Percentiles rank a stretch among this genome's conserved stretches.
phyloP scores from a whole-genome alignment of 176 grass and related monocot genomes.

The Avena insularis region DNA sequence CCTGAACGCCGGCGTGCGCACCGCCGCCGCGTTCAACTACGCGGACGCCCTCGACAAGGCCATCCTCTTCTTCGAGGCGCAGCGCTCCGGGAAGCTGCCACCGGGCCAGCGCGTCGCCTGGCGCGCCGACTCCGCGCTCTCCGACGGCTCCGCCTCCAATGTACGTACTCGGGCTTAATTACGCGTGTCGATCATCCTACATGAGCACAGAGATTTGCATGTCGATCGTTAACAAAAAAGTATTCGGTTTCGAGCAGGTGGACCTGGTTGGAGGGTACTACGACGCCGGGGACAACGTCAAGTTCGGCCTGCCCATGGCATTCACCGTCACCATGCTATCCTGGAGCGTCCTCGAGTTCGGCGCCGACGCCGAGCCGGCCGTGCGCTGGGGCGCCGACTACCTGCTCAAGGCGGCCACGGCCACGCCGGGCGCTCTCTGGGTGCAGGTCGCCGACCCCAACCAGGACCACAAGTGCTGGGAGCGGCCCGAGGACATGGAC shows the following conservation, averaged over 20 bases:
- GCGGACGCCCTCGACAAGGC: constrained; percentile 66
- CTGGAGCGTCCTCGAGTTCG: constrained; percentile 71
- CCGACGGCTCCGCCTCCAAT: constrained; percentile 54
- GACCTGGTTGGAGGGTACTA: constrained; percentile 79
- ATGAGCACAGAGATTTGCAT: no score
- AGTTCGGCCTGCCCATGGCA: constrained; percentile 87
- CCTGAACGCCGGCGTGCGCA: neutral
- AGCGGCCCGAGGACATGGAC: constrained; percentile 81
- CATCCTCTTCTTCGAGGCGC: constrained; percentile 71
- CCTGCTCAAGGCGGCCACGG: constrained; percentile 74
- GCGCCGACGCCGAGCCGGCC: constrained; percentile 46
- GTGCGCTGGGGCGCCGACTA: constrained; percentile 82
- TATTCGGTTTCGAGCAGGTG: constrained; percentile 30
- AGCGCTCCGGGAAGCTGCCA: constrained; percentile 66
- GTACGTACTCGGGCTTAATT: neutral
- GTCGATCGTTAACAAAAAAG: no score
- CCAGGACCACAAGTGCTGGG: constrained; percentile 79
- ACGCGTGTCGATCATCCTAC: no score
- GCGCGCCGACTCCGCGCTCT: constrained; percentile 63
- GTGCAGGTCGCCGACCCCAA: constrained; percentile 69
- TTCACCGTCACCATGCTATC: constrained; percentile 86
- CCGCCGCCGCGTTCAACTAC: constrained; percentile 53
- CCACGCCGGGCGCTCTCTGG: constrained; percentile 52
- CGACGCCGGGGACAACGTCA: constrained; percentile 83
- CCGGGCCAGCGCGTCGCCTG: constrained; percentile 50